A percentile compares a stretch with the other conserved stretches of the same genome.
phyloP scores from a whole-genome alignment of 768 basidiomycete species.

The Pisolithus albus region DNA sequence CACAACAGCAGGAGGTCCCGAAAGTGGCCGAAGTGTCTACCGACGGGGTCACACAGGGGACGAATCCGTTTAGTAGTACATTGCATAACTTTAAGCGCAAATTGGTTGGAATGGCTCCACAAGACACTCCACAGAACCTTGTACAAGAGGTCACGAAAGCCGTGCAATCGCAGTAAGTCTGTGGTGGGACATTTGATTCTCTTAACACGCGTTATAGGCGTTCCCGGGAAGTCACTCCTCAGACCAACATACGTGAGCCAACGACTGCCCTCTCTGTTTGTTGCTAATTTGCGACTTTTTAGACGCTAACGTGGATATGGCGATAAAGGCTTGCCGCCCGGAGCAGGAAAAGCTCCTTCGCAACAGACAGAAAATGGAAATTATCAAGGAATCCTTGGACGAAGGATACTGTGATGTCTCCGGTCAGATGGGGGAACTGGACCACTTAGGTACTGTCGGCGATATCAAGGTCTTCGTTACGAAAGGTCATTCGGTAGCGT shows the following conservation, averaged over 20 bases:
- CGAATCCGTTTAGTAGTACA: conserved; percentile 8
- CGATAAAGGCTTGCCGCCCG: conserved; percentile 63
- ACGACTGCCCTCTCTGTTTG: background rate
- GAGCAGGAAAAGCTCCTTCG: conserved; percentile 57
- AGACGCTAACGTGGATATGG: conserved; percentile 62
- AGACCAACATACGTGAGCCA: conserved; percentile 37
- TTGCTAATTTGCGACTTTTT: conserved; percentile 4
- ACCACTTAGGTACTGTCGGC: conserved; percentile 56
- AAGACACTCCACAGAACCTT: conserved; percentile 10
- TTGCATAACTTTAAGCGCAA: conserved; percentile 26
- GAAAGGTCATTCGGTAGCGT: conserved; percentile 37
- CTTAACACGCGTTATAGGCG: conserved; percentile 7
- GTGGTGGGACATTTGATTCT: background rate
- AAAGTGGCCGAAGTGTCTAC: background rate
- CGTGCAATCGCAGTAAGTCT: conserved; percentile 15
- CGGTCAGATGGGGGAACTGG: conserved; percentile 55
- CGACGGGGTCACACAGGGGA: conserved; percentile 1
- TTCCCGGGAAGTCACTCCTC: conserved; percentile 32
- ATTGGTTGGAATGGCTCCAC: conserved; percentile 9
- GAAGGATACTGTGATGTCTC: conserved; percentile 81
- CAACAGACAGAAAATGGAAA: conserved; percentile 62
- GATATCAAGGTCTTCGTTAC: conserved; percentile 57
- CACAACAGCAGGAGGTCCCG: background rate
- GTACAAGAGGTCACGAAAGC: conserved; percentile 12
- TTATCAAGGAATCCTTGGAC: conserved; percentile 66